Evolutionary conservation across 805 yeast species (phyloP), one percentile per base, ranked within the genome.

Genomic region (Pichia paraexigua): DNA sequence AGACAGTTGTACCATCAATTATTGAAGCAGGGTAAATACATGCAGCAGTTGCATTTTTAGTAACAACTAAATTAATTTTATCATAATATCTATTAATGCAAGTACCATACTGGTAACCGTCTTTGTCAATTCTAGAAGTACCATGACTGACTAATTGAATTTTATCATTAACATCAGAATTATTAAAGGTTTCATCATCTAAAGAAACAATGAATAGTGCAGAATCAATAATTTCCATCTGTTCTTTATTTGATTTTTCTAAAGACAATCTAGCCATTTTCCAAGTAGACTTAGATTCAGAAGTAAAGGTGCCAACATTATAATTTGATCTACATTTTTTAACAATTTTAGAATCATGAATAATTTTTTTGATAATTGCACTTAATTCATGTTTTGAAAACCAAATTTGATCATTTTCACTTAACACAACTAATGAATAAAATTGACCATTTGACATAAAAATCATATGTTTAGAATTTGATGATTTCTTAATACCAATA

Each of bases 81-180:
- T 79, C 84, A 60, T 79, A 79, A 77, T 82, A 79, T 50, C 84
- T 66, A 45, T 78, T 76, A 17, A 80, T 76, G 63, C 84, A 79
- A 6, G 81, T 72, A 25, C 84, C 84, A 22, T 71, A 63, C 63
- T 79, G 84, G 45, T 76, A 65, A 52, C 77, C 78, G 30, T 74
- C 67, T 11, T 70, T 70, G 32, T 74, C 69, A 41, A 77, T 69
- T 30, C 57, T 55, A 1, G 78, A 71, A 10, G 78, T 70, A 22
- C 84, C 84, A 61, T 79, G 82, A 20, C 78, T 71, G 13, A 79
- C 74, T 22, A 71, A 72, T 50, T 65, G 66, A 13, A 79, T 74
- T 56, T 74, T 75, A 50, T 79, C 81, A 45, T 71, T 72, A 50
- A 77, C 82, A 45, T 70, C 72, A 50, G 77, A 80, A 2, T 72